Evolutionary conservation across 306 rosid species (phyloP), one percentile per base, ranked within the genome.

Genomic region (Cyamopsis tetragonoloba): DNA sequence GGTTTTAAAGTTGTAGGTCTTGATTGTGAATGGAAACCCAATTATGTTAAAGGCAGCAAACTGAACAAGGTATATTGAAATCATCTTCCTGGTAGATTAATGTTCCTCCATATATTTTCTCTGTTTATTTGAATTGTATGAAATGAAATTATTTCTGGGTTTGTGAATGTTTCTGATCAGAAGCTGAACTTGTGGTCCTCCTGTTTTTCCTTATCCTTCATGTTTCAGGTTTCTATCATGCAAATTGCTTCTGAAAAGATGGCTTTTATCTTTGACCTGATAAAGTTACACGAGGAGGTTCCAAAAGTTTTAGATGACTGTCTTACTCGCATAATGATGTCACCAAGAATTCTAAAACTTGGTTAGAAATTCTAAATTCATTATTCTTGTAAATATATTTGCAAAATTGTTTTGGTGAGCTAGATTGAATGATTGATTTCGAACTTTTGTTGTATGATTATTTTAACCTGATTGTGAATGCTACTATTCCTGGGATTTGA

Each of bases 1-100:
- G 87, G 68, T 43, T 84, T 81, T 75, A 90, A 88, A 83, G 86
- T 95, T 62, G 61, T 90, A n/a, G 99, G 97, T 35, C 44, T 95
- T 69, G 99, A 95, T 67, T 95, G 97, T 84, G 99, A 95, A 82
- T 95, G 99, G 99, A 90, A 95, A 75, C 99, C 97, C 37, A 95
- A 95, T 76, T 82, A 77, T 66, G 70, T 80, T 47, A 95, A 90
- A 75, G 95, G 96, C 26, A 44, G 82, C 80, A 80, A 79, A 73
- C 95, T 85, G 32, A 95, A 82, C 82, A 95, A 95, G 95, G 99
- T 95, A 83, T 76, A 62, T 7, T 64, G 31, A 43, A 70, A 11
- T 62, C 17, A 65, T 72, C 37, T 50, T 67, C 50, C 19, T 28
- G 41, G 24, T 56, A 15, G 24, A 62, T 62, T 24, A 70, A 50